Conservation (phyloP, 176 grass and related monocot species). For the Dactylis glomerata region DNA sequence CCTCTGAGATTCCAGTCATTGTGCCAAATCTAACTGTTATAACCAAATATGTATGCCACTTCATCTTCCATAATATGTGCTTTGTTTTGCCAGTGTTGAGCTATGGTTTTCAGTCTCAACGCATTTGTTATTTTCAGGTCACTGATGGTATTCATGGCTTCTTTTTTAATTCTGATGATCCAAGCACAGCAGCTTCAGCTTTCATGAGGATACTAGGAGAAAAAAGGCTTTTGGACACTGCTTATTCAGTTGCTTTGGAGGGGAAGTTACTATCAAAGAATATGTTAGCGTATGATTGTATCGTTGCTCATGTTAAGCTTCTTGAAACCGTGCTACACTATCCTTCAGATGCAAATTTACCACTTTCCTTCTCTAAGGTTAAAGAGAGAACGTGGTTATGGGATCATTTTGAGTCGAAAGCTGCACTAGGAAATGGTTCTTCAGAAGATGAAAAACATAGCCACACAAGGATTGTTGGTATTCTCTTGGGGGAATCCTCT, state of each 20-base stretch:
- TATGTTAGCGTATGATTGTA: conserved; percentile 88
- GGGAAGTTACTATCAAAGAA: conserved; percentile 71
- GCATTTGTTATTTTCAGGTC: conserved; percentile 56
- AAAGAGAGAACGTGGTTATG: conserved; percentile 82
- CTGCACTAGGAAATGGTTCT: conserved; percentile 34
- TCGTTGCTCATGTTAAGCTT: conserved; percentile 71
- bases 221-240: conserved; percentile 50
- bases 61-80: conserved; percentile 20
- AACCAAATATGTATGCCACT: conserved; percentile 76
- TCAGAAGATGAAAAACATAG: conserved; percentile 21
- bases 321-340: conserved; percentile 79
- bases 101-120: conserved; percentile 19
- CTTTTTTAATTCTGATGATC: conserved; percentile 62
- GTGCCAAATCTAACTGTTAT: conserved; percentile 83
- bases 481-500: conserved; percentile 52
- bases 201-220: conserved; percentile 66
- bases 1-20: conserved; percentile 78
- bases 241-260: conserved; percentile 57
- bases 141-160: conserved; percentile 66
- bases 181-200: conserved; percentile 47
- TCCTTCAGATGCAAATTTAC: conserved; percentile 74
- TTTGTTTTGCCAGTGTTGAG: conserved; percentile 11
- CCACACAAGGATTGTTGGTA: conserved; percentile 37
- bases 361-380: conserved; percentile 58
- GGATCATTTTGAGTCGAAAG: conserved; percentile 63